Conservation (phyloP, 73 alveolate species). For the Durusdinium trenchii region DNA sequence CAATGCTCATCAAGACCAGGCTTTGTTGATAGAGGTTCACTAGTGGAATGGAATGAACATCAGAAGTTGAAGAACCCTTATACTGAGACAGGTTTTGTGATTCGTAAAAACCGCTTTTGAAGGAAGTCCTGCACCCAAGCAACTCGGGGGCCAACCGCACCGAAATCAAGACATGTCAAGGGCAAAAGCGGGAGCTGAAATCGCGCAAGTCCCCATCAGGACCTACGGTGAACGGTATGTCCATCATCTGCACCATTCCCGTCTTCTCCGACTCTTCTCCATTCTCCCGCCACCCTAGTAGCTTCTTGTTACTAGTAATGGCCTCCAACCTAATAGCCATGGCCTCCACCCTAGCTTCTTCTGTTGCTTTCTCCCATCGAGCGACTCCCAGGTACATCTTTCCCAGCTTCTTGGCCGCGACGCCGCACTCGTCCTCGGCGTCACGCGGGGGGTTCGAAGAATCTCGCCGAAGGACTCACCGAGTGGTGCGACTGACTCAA, state of each 20-base stretch:
- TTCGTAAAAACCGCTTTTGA: too few relatives aligned
- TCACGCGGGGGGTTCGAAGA: too few relatives aligned
- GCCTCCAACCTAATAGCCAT: not conserved
- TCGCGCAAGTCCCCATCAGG: not conserved
- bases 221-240: not conserved
- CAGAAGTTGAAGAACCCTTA: too few relatives aligned
- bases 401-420: constrained; percentile 68
- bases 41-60: too few relatives aligned
- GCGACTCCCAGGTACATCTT: constrained; percentile 37
- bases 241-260: too few relatives aligned
- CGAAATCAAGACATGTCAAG: too few relatives aligned
- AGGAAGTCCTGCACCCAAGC: too few relatives aligned
- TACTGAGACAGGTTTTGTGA: too few relatives aligned
- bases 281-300: not conserved
- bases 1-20: not conserved
- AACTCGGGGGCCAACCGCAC: too few relatives aligned
- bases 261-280: not conserved
- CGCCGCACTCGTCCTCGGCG: constrained; percentile 51
- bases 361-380: not conserved
- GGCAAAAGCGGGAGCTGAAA: not conserved
- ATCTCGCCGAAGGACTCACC: too few relatives aligned
- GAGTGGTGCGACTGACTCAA: too few relatives aligned
- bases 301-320: not conserved
- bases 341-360: not conserved
- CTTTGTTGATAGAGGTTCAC: not conserved